Percentiles rank a stretch among this genome's conserved stretches.
Conservation (phyloP, 495 filamentous ascomycete species). For the Copromyces sp. region DNA sequence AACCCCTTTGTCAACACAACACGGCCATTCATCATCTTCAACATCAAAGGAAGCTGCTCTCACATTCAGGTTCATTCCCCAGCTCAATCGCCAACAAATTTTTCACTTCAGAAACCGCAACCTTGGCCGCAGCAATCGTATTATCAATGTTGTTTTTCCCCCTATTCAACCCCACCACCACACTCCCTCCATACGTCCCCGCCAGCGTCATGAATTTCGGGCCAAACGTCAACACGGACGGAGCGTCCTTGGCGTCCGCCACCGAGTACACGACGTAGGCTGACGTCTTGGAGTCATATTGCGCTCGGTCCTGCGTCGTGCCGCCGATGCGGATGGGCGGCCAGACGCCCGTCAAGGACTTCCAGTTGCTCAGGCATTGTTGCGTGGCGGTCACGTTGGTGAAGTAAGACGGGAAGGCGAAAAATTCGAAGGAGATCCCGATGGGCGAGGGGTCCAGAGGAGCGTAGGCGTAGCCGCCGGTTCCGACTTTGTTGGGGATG, state of each 20-base stretch:
- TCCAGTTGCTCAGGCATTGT: conserved; percentile 46
- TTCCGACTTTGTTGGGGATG: conserved; percentile 21
- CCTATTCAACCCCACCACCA: conserved; percentile 48
- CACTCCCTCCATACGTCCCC: conserved; percentile 38
- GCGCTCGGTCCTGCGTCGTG: conserved; percentile 50
- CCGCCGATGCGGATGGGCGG: conserved; percentile 51
- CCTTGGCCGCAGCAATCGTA: conserved; percentile 44
- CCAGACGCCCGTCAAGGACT: conserved; percentile 42
- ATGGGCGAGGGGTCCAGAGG: conserved; percentile 39
- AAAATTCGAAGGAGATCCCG: conserved; percentile 52
- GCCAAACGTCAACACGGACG: conserved; percentile 45
- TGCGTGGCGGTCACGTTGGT: conserved; percentile 43
- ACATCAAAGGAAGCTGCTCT: conserved; percentile 4
- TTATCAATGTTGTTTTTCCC: conserved; percentile 46
- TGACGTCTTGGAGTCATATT: conserved; percentile 39
- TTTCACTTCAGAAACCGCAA: conserved; percentile 32
- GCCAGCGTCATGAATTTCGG: conserved; percentile 46
- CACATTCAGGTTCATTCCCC: conserved; percentile 54
- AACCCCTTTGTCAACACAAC: neutral
- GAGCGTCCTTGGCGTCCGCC: conserved; percentile 41
- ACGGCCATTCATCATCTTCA: conserved; percentile 9
- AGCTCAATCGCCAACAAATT: conserved; percentile 51
- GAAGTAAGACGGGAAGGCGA: conserved; percentile 50
- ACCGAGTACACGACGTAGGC: conserved; percentile 48
- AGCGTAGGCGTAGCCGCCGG: conserved; percentile 22